phyloP scores from a whole-genome alignment of 2,329 filamentous ascomycete species.

The Diplodia mutila region DNA sequence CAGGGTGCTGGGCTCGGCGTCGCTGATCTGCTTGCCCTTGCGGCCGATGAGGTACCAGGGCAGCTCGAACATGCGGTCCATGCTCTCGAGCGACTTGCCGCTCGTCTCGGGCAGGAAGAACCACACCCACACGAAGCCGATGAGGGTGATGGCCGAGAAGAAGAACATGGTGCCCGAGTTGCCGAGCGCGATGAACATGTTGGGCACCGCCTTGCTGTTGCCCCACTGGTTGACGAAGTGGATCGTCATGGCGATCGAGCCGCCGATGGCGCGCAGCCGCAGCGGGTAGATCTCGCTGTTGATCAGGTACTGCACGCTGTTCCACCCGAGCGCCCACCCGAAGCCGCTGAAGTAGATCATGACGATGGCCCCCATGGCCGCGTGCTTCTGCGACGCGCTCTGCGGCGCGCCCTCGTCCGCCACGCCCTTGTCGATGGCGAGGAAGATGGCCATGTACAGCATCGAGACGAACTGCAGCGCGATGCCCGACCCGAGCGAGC shows the following conservation, averaged over 20 bases:
- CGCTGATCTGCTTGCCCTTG: slow-evolving; percentile 33
- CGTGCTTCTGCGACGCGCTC: slow-evolving; percentile 53
- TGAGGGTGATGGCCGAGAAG: slow-evolving; percentile 68
- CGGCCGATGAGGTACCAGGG: slow-evolving; percentile 75
- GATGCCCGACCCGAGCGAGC: slow-evolving; percentile 55
- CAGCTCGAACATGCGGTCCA: slow-evolving; percentile 72
- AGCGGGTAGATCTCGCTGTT: slow-evolving; percentile 79
- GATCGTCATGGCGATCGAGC: slow-evolving; percentile 74
- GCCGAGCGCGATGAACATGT: slow-evolving; percentile 68
- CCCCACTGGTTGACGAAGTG: slow-evolving; percentile 82
- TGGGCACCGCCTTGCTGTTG: slow-evolving; percentile 73
- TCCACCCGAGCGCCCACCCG: slow-evolving; percentile 59
- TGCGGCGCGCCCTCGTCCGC: slow-evolving; percentile 55
- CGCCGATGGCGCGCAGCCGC: slow-evolving; percentile 71
- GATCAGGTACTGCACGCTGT: slow-evolving; percentile 77
- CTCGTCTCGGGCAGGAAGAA: slow-evolving; percentile 74
- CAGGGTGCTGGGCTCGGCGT: slow-evolving; percentile 10
- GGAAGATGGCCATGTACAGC: slow-evolving; percentile 59
- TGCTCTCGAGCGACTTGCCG: slow-evolving; percentile 65
- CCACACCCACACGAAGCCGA: slow-evolving; percentile 72
- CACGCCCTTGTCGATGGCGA: slow-evolving; percentile 63
- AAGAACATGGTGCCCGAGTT: slow-evolving; percentile 75
- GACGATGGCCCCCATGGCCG: slow-evolving; percentile 66
- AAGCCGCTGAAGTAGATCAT: slow-evolving; percentile 63
- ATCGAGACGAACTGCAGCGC: slow-evolving; percentile 54